Evolutionary conservation across 1,284 basidiomycete species (phyloP).

Genomic region (Vanrija sp.): DNA sequence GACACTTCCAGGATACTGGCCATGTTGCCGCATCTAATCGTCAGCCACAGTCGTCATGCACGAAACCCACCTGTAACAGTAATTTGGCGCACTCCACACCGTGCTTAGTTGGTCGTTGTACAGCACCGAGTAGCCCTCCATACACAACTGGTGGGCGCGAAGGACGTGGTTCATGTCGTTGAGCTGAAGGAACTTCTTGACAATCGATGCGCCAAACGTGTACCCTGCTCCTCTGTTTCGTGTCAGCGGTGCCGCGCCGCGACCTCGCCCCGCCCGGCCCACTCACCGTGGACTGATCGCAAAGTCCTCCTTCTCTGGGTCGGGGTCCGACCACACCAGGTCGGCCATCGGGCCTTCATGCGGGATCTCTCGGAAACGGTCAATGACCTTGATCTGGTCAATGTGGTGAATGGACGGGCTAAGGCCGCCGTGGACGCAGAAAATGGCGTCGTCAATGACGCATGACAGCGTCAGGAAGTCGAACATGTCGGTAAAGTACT

Average conservation of each 20-base stretch:
- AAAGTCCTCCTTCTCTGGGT: constrained; percentile 98
- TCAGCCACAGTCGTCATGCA: background rate
- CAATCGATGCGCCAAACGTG: constrained; percentile 96
- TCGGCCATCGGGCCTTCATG: constrained; percentile 99
- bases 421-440: constrained; percentile 98
- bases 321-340: constrained; percentile 99
- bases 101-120: constrained; percentile 95
- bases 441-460: constrained; percentile 98
- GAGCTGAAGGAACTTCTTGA: constrained; percentile 92
- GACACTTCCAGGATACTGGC: constrained; percentile 95
- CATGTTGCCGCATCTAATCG: constrained; percentile 83
- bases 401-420: constrained; percentile 98
- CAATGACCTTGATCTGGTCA: constrained; percentile 98
- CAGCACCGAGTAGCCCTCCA: constrained; percentile 95
- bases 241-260: constrained; percentile 10
- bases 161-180: constrained; percentile 98
- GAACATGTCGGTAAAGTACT: constrained; percentile 99
- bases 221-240: constrained; percentile 85
- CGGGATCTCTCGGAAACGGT: constrained; percentile 98
- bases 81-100: constrained; percentile 98
- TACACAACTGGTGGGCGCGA: constrained; percentile 96
- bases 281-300: constrained; percentile 91
- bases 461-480: constrained; percentile 96
- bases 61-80: constrained; percentile 60
- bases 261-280: background rate